A percentile compares a stretch with the other conserved stretches of the same genome.
Evolutionary conservation across 768 basidiomycete genomes (phyloP).

Genomic region (Leucocoprinus leucothites): DNA sequence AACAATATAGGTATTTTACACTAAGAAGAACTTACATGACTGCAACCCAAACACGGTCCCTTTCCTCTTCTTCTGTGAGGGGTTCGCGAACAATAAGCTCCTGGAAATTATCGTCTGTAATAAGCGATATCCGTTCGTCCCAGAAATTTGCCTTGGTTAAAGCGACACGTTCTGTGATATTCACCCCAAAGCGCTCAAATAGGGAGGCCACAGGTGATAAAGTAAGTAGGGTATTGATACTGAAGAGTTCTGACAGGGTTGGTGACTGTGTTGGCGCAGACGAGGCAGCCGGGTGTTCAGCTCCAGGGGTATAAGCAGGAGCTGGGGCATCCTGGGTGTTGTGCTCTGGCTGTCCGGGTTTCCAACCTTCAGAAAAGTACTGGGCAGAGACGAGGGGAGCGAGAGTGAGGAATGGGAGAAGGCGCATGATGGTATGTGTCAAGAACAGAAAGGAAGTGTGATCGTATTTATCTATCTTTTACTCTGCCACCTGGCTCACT

Average conservation of each 20-base stretch:
- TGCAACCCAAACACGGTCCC: constrained; percentile 72
- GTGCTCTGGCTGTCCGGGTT: constrained; percentile 61
- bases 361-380: constrained; percentile 83
- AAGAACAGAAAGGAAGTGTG: constrained; percentile 35
- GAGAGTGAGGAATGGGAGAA: constrained; percentile 33
- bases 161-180: constrained; percentile 56
- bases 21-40: constrained; percentile 55
- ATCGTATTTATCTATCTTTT: constrained; percentile 14
- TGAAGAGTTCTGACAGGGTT: constrained; percentile 30
- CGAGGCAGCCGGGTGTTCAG: constrained; percentile 16
- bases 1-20: constrained; percentile 4
- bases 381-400: constrained; percentile 49
- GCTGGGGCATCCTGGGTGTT: constrained; percentile 20
- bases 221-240: constrained; percentile 43
- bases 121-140: constrained; percentile 72
- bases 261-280: constrained; percentile 21
- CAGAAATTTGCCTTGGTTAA: constrained; percentile 40
- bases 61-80: constrained; percentile 60
- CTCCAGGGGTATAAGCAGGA: constrained; percentile 19
- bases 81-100: constrained; percentile 70
- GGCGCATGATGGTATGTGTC: constrained; percentile 38
- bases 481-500: constrained; percentile 11
- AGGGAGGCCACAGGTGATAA: constrained; percentile 52
- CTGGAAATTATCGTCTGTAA: constrained; percentile 80
- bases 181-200: constrained; percentile 61